Evolutionary conservation across 2,329 filamentous ascomycete species (phyloP), one percentile per base, ranked within the genome.

Genomic region (Penicillium sp.): DNA sequence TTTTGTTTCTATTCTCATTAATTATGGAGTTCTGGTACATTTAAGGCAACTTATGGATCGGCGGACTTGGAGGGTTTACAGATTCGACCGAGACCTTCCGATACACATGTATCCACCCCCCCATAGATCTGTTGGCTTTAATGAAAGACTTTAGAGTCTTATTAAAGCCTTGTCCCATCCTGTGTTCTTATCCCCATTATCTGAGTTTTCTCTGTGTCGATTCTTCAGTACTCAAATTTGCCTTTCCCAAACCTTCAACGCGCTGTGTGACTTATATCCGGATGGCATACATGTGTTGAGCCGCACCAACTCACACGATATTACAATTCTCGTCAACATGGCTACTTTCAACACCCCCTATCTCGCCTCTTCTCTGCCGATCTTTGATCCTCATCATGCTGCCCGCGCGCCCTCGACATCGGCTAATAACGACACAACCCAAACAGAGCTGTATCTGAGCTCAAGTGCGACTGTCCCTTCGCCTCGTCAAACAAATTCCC

Each of bases 401-500:
- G 10, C 36, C 23, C 34, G n/a, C 30, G 9, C 13, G 8, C 27
- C 38, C 7, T 26, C 18, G 16, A n/a, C 27, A 27, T 2, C 39
- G 7, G 23, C 5, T 5, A 18, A 4, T n/a, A 18, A 16, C 43
- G 42, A 26, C 14, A 11, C 16, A 11, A 19, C 1, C n/a, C 35
- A 39, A 43, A 11, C 14, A 7, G 18, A 11, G 3, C 14, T n/a
- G 2, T 39, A 43, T 27, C 14, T 11, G 4, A 19, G 3, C n/a
- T 13, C 42, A 2, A 27, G 13, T 2, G 18, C 7, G 2, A 29
- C 49, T 4, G 7, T 42, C 3, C 49, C 53, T 3, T 44, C 60
- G 9, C 19, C 52, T 2, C 43, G 53, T 11, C 55, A 45, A 0
- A 43, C 53, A 11, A 50, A 27, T 9, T 47, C 58, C 7, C 70